These are phyloP conservation scores for Diplotaxis tenuifolia DNA, from an alignment of 345 rosid genomes.

Conservation along the genomic window DNA sequence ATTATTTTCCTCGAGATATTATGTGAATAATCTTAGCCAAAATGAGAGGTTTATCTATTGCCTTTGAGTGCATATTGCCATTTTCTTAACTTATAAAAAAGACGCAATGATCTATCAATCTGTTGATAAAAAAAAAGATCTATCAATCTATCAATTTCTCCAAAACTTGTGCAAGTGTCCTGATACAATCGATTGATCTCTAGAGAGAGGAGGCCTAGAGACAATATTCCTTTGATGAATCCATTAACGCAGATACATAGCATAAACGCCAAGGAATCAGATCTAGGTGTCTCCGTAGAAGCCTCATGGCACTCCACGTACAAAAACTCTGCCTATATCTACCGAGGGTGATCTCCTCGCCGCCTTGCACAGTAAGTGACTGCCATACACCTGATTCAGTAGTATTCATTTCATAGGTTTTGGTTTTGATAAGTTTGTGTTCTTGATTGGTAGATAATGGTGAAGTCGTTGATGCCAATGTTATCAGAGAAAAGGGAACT, in stretches of 20 bases:
- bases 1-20: background rate
- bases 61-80: too few relatives aligned
- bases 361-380: slow-evolving; percentile 76
- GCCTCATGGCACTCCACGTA: slow-evolving; percentile 97
- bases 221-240: slow-evolving; percentile 8
- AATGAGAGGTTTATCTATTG: background rate
- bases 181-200: too few relatives aligned
- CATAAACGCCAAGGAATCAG: slow-evolving; percentile 71
- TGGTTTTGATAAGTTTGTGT: background rate
- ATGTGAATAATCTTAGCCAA: background rate
- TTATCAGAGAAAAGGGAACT: slow-evolving; percentile 84
- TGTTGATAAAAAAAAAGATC: too few relatives aligned
- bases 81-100: too few relatives aligned
- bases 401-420: too few relatives aligned
- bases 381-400: too few relatives aligned
- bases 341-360: slow-evolving; percentile 96
- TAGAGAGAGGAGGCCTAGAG: too few relatives aligned
- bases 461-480: slow-evolving; percentile 89
- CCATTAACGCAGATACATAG: slow-evolving; percentile 81
- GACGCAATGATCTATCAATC: too few relatives aligned
- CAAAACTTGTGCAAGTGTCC: too few relatives aligned
- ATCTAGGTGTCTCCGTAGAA: slow-evolving; percentile 74
- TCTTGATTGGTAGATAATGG: slow-evolving; percentile 52
- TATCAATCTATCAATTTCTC: too few relatives aligned
- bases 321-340: slow-evolving; percentile 80